These are phyloP conservation scores for Aspergillus affinis DNA, from an alignment of 495 filamentous ascomycete species.

Conservation along the genomic window DNA sequence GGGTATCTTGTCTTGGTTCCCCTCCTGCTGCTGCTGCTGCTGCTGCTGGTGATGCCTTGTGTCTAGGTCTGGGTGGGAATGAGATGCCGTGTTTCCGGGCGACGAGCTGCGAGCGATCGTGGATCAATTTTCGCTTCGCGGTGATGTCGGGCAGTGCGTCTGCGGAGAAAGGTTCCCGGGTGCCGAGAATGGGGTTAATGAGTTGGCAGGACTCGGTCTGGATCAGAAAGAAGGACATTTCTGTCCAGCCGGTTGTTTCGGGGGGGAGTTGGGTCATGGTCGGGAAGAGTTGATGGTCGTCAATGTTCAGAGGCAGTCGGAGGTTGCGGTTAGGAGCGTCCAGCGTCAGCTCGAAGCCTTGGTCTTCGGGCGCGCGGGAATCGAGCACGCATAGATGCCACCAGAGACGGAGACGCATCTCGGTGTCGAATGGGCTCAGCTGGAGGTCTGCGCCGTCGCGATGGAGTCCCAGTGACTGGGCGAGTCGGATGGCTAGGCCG, in stretches of 20 bases:
- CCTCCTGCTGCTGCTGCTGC: too few species aligned
- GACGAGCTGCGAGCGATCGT: background rate
- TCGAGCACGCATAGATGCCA: constrained; percentile 32
- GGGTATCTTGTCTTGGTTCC: background rate
- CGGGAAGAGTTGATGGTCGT: constrained; percentile 67
- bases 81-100: background rate
- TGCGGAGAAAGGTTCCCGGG: background rate
- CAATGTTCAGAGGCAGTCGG: constrained; percentile 65
- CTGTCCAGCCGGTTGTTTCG: constrained; percentile 60
- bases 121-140: background rate
- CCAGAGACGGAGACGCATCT: constrained; percentile 35
- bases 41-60: too few species aligned
- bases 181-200: constrained; percentile 17
- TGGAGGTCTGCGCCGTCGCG: constrained; percentile 26
- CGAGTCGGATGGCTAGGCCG: constrained; percentile 33
- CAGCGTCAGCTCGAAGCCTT: constrained; percentile 39
- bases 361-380: constrained; percentile 24
- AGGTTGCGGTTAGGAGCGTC: constrained; percentile 65
- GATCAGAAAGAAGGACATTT: constrained; percentile 75
- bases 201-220: constrained; percentile 36
- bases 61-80: background rate
- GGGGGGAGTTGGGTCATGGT: constrained; percentile 56
- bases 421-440: constrained; percentile 33
- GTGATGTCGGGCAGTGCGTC: background rate
- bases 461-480: constrained; percentile 35